Evolutionary conservation across 1,284 basidiomycete species (phyloP).

Genomic region (Rhodotorula glutinis): DNA sequence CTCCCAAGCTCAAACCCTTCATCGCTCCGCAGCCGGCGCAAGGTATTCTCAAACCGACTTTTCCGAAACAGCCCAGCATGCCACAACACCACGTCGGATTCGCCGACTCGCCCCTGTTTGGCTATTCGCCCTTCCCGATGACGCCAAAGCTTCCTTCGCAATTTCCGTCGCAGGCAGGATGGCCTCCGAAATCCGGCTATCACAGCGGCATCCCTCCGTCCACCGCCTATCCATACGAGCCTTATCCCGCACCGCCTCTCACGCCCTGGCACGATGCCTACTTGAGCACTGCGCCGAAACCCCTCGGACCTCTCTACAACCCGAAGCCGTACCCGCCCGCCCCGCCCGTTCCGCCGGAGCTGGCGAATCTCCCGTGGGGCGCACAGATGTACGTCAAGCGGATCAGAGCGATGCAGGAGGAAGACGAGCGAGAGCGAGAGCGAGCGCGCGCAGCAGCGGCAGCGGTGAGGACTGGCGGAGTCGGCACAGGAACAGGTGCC

Average conservation of each 20-base stretch:
- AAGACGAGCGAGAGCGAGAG: slow-evolving; percentile 7
- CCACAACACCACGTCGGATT: background rate
- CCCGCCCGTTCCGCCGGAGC: background rate
- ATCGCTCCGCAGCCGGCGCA: background rate
- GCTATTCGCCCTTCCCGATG: background rate
- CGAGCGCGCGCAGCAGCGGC: background rate
- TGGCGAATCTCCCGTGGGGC: slow-evolving; percentile 1
- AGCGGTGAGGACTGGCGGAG: no score
- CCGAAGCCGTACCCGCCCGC: background rate
- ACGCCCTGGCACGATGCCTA: background rate
- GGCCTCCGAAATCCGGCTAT: background rate
- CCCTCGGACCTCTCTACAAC: background rate
- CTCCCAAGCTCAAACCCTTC: no score
- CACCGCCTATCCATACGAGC: background rate
- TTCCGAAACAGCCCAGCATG: background rate
- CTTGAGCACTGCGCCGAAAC: background rate
- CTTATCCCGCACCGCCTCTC: background rate
- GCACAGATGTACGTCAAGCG: slow-evolving; percentile 16
- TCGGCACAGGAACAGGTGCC: background rate
- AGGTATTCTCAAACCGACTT: no score
- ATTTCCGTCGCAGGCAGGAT: background rate
- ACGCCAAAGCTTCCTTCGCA: background rate
- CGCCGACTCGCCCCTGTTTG: background rate
- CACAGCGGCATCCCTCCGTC: background rate
- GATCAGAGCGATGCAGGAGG: slow-evolving; percentile 11